Evolutionary conservation across 2,329 filamentous ascomycete genomes (phyloP), one percentile per base, ranked within the genome.

Genomic region (Cryphonectria parasitica): DNA sequence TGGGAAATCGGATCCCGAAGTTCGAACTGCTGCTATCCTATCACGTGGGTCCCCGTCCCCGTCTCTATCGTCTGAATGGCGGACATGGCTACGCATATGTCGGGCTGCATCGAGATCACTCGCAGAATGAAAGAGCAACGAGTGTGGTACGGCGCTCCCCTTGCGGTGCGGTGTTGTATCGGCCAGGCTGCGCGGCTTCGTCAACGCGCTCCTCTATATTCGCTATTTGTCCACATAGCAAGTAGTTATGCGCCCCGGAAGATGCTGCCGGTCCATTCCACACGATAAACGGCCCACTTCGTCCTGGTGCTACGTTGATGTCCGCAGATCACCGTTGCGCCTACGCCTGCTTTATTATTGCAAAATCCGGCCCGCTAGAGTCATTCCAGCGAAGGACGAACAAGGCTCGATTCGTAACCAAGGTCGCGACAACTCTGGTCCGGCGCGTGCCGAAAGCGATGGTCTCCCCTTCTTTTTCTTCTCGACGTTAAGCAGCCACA

Each of bases 361-460:
- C 15, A 56, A 58, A 58, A 19, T 17, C 6, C 15, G 28, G 5
- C 54, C 54, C 54, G 54, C 54, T 58, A 58, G 54, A 58, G 54
- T 58, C 25, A 17, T 31, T 58, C 31, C 54, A 31, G 54, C 28
- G 28, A 58, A 17, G 25, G 28, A 28, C 54, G 7, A 61, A 61
- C 34, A 17, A 22, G 58, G 58, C 58, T 34, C 31, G 58, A 61
- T n/a, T 61, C 31, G 58, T n/a, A 61, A 61, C 58, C 58, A 61
- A 61, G 58, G 31, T 61, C 58, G 31, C 19, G 34, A 61, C 19
- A 61, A 61, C 31, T 61, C 31, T 39, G 58, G 58, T 61, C 58
- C 58, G 58, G 58, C 34, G 58, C 58, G 58, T 61, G 58, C 58
- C 58, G 34, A 61, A 3, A 22, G 28, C 11, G 31, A 39, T 22